A percentile compares a stretch with the other conserved stretches of the same genome.
Conservation (phyloP, 768 basidiomycete species). For the Coprinopsis strossmayeri region DNA sequence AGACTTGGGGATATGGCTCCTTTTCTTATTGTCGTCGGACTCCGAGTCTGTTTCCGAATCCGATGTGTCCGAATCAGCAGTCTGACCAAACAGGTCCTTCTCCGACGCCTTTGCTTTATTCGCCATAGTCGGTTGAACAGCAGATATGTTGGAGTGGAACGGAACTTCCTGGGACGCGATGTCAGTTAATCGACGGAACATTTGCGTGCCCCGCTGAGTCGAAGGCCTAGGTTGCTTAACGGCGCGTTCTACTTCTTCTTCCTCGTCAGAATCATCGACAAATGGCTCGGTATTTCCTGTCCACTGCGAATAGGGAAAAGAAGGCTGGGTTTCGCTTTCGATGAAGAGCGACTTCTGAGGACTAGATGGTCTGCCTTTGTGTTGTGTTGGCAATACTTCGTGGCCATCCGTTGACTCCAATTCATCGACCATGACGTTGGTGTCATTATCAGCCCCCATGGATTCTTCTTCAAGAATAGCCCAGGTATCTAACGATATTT, state of each 20-base stretch:
- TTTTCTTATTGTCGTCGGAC: constrained; percentile 23
- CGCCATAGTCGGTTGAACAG: constrained; percentile 22
- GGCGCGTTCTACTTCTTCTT: constrained; percentile 4
- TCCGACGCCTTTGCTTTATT: constrained; percentile 20
- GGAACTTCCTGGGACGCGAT: constrained; percentile 35
- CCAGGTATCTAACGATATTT: constrained; percentile 10
- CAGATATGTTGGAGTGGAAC: constrained; percentile 21
- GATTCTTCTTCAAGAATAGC: constrained; percentile 11
- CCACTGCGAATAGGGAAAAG: constrained; percentile 50
- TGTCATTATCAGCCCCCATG: constrained; percentile 11
- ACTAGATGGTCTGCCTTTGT: not conserved
- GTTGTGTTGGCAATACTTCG: not conserved
- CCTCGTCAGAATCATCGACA: constrained; percentile 34
- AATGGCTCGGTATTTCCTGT: constrained; percentile 17
- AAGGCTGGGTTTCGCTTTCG: constrained; percentile 43
- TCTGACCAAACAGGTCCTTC: constrained; percentile 31
- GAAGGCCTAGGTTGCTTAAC: constrained; percentile 6
- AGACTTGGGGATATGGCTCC: constrained; percentile 57
- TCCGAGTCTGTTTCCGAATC: constrained; percentile 44
- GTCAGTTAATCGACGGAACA: constrained; percentile 42
- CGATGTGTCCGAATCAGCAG: constrained; percentile 27
- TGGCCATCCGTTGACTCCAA: constrained; percentile 19
- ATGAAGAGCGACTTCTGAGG: constrained; percentile 37
- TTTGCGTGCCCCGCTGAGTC: constrained; percentile 6
- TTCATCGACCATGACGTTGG: constrained; percentile 23